These are phyloP conservation scores for Penicillium flavigenum DNA, from an alignment of 495 filamentous ascomycete genomes.

Conservation along the genomic window DNA sequence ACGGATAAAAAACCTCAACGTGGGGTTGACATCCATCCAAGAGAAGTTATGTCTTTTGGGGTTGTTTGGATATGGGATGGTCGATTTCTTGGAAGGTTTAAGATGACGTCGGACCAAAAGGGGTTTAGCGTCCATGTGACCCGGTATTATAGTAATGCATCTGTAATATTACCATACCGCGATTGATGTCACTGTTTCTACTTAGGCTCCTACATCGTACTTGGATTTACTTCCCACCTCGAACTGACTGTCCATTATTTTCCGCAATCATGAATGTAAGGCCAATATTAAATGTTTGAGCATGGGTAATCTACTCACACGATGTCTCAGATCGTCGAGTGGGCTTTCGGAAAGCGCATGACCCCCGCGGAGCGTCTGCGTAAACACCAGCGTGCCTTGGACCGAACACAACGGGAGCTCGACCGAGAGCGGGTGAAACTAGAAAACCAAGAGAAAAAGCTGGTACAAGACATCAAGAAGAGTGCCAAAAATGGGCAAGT, in stretches of 20 bases:
- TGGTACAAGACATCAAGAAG: slow-evolving; percentile 93
- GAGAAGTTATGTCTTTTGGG: slow-evolving; percentile 7
- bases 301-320: slow-evolving; percentile 7
- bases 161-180: slow-evolving; percentile 12
- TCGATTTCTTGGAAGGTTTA: slow-evolving; percentile 21
- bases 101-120: slow-evolving; percentile 22
- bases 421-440: slow-evolving; percentile 92
- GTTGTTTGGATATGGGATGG: slow-evolving; percentile 23
- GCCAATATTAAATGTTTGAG: neutral
- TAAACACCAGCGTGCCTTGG: slow-evolving; percentile 94
- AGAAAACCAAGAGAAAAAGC: slow-evolving; percentile 97
- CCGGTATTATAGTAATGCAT: slow-evolving; percentile 14
- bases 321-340: slow-evolving; percentile 76
- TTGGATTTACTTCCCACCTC: neutral
- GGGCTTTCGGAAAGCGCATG: slow-evolving; percentile 98
- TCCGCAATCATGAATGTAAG: slow-evolving; percentile 61
- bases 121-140: slow-evolving; percentile 35
- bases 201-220: slow-evolving; percentile 2
- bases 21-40: slow-evolving; percentile 21
- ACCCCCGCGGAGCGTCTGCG: slow-evolving; percentile 93
- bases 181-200: slow-evolving; percentile 12
- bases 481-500: slow-evolving; percentile 96
- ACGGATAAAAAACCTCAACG: slow-evolving; percentile 21
- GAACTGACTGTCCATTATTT: neutral
- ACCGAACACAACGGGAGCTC: slow-evolving; percentile 94